Conservation (phyloP, 2,329 filamentous ascomycete genomes). For the Triangularia setosa region DNA sequence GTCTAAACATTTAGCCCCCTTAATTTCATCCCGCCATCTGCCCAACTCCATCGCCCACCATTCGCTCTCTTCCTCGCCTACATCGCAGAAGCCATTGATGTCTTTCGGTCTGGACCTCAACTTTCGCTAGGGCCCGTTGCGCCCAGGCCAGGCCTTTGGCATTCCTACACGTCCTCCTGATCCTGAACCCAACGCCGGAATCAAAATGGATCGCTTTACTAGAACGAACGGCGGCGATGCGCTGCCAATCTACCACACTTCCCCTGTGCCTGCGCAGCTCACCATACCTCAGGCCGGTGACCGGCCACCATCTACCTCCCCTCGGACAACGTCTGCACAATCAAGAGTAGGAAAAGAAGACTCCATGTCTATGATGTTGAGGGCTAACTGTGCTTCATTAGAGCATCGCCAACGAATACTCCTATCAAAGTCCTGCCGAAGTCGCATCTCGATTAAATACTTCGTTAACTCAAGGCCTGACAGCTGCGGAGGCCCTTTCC, state of each 20-base stretch:
- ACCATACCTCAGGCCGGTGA: conserved; percentile 29
- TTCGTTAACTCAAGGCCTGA: conserved; percentile 77
- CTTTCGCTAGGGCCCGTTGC: conserved; percentile 22
- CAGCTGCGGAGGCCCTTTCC: conserved; percentile 73
- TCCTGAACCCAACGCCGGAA: background rate
- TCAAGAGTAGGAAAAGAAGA: conserved; percentile 45
- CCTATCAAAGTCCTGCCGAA: conserved; percentile 70
- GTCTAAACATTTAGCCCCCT: background rate
- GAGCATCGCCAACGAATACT: conserved; percentile 57
- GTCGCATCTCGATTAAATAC: conserved; percentile 74
- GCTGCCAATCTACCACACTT: conserved; percentile 34
- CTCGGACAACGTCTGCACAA: conserved; percentile 47
- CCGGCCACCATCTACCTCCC: conserved; percentile 33
- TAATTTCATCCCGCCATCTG: background rate
- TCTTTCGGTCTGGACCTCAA: conserved; percentile 14
- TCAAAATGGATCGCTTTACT: conserved; percentile 27
- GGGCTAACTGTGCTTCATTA: conserved; percentile 31
- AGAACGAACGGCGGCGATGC: conserved; percentile 31
- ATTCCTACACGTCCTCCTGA: background rate
- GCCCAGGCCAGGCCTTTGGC: conserved; percentile 13
- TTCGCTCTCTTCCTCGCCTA: background rate
- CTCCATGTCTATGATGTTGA: background rate
- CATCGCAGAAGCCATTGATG: background rate
- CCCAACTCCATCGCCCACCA: background rate
- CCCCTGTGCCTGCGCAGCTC: conserved; percentile 31